Base-by-base conservation (phyloP, 345 rosid species). In the Eucalyptus tenuipes region DNA sequence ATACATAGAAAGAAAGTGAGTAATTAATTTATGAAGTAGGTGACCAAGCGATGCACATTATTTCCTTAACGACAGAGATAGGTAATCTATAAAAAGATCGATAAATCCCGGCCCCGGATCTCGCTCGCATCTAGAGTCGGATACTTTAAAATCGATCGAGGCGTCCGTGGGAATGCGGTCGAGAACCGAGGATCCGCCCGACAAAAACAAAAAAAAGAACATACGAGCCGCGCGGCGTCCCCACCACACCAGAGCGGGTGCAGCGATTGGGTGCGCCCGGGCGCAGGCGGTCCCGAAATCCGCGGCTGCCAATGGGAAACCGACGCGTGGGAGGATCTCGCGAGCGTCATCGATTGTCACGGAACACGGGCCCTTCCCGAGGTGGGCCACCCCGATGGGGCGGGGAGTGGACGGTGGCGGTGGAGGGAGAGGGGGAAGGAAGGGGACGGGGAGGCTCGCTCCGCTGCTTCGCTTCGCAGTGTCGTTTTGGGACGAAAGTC, bases 231-330 rank as follows among this genome's bases (percentile, higher is more conserved):
- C 14, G 66, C 31, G 66, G 15, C 7, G 57, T 20, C 57, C 57
- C 31, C n/a, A 12, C 68, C 14, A 11, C 22, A n/a, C 40, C 61
- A 17, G 11, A 5, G 9, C 29, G 7, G 84, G 9, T 11, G 47
- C 84, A 20, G 15, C 47, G 15, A 75, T 75, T 8, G 7, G 45
- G 29, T 75, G 84, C 84, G 22, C 3, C 15, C 8, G 27, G 29
- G 84, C 11, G 7, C 84, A 11, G 16, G 27, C 4, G 47, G 8
- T 11, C 24, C 29, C 84, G 47, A 22, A 40, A 37, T 10, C 29
- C 9, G 2, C 24, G 44, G 29, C 5, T 0, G 9, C 82, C 24
- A 1, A 40, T 3, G 29, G 9, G 42, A 6, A 12, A 0, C 47
- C 84, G 47, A 75, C 84, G 27, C 47, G 14, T 29, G 18, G 33